Evolutionary conservation across 306 rosid genomes (phyloP), one percentile per base, ranked within the genome.

Genomic region (Morella rubra): DNA sequence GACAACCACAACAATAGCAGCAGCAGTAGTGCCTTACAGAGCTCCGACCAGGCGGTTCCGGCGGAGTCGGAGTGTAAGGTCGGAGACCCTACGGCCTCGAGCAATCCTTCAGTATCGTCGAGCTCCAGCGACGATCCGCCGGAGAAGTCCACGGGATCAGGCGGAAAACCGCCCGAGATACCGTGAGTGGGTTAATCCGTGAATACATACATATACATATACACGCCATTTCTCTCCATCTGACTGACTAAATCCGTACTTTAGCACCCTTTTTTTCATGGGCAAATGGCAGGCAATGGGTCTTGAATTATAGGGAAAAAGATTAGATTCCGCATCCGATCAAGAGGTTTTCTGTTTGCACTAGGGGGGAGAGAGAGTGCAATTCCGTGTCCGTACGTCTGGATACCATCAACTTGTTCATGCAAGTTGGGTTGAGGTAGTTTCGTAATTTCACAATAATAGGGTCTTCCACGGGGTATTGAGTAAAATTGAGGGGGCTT

Each of bases 61-160:
- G 78, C 52, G 20, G 91, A 89, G 71, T 78, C 82, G 24, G 68
- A 52, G 2, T 62, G 71, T 46, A 52, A 75, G 14, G 60, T 76
- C 6, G 27, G 74, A 3, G 75, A 83, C 15, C 73, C 78, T 1
- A 27, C 79, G 1, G 46, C 86, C 46, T 83, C 90, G 16, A 90
- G 83, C 44, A 91, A 91, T 80, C 95, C 85, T 56, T 93, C 97
- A 6, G 71, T 83, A 10, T 91, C 98, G 12, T 89, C 97, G 9
- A 89, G 91, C 83, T 89, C 98, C 65, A 95, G 92, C 76, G 98
- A 91, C 51, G 97, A 95, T 76, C 96, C n/a, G 60, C 83, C 88
- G 27, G 98, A 95, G 82, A 87, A 81, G 77, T 85, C 92, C 9
- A 77, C 92, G 20, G 87, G 80, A 76, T 91, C 93, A 74, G 93